Percentiles rank a stretch among this genome's conserved stretches.
Conservation (phyloP, 2,329 filamentous ascomycete species). For the Colletotrichum ledebouriae region DNA sequence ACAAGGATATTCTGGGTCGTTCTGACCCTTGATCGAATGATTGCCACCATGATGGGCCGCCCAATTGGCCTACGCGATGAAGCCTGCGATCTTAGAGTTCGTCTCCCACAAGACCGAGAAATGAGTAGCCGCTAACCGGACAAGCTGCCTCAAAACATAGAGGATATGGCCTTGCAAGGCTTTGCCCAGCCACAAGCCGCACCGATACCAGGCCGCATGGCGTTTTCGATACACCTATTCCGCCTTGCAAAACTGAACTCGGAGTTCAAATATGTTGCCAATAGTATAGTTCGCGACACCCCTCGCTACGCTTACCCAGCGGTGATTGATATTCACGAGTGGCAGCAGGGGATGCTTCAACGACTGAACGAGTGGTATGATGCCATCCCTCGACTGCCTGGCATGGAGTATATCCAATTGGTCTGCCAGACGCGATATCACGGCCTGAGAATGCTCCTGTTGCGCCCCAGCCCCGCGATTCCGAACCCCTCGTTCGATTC, state of each 20-base stretch:
- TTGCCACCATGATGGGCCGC: constrained; percentile 69
- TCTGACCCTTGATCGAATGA: constrained; percentile 63
- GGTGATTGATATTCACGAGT: constrained; percentile 58
- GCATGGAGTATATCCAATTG: constrained; percentile 46
- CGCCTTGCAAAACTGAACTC: constrained; percentile 63
- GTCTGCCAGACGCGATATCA: constrained; percentile 63
- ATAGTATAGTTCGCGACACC: constrained; percentile 62
- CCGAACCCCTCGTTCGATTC: constrained; percentile 59
- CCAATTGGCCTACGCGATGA: constrained; percentile 69
- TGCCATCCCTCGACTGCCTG: constrained; percentile 21
- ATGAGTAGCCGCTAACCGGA: constrained; percentile 38
- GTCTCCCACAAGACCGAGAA: constrained; percentile 13
- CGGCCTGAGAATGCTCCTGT: constrained; percentile 61
- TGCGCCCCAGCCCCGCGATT: constrained; percentile 66
- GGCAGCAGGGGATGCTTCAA: constrained; percentile 59
- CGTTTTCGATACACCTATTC: constrained; percentile 63
- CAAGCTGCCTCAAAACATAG: constrained; percentile 49
- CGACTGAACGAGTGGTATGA: constrained; percentile 56
- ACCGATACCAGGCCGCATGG: constrained; percentile 19
- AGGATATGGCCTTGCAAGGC: constrained; percentile 43
- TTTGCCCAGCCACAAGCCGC: background rate
- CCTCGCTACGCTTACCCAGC: constrained; percentile 64
- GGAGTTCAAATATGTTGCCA: constrained; percentile 69
- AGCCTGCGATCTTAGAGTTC: constrained; percentile 64
- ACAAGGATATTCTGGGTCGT: constrained; percentile 68